phyloP scores from a whole-genome alignment of 208 protist species.

The Trichomonas vaginalis region DNA sequence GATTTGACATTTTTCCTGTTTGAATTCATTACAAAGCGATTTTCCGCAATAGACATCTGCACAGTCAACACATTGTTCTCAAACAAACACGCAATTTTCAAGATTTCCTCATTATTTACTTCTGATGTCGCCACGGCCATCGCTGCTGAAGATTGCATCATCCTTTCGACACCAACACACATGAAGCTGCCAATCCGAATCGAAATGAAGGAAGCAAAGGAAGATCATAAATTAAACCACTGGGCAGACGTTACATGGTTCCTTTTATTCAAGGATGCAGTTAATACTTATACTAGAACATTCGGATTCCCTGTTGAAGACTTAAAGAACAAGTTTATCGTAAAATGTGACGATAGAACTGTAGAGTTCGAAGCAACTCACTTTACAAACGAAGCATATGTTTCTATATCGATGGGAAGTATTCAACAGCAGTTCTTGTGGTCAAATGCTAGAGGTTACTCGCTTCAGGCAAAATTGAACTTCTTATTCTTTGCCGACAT shows the following conservation, averaged over 20 bases:
- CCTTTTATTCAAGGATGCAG: neutral
- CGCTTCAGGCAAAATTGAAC: neutral
- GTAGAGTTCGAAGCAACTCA: neutral
- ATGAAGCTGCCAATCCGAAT: neutral
- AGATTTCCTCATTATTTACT: neutral
- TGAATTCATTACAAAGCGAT: neutral
- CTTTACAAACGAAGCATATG: neutral
- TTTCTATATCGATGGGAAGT: neutral
- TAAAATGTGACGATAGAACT: neutral
- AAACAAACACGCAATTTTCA: neutral
- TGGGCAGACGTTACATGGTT: neutral
- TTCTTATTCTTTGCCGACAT: neutral
- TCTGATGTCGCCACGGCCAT: neutral
- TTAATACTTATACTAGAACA: neutral
- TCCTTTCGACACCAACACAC: neutral
- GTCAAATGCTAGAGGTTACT: neutral
- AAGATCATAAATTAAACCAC: neutral
- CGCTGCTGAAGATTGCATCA: neutral
- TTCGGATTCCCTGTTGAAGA: neutral
- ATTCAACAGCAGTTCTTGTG: neutral
- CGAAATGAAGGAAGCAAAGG: neutral
- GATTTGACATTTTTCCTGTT: neutral
- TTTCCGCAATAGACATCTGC: neutral
- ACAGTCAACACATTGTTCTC: neutral
- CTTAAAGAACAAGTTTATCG: neutral